These are phyloP conservation scores for Achaetomiella virescens DNA, from an alignment of 495 filamentous ascomycete species.

Conservation along the genomic window DNA sequence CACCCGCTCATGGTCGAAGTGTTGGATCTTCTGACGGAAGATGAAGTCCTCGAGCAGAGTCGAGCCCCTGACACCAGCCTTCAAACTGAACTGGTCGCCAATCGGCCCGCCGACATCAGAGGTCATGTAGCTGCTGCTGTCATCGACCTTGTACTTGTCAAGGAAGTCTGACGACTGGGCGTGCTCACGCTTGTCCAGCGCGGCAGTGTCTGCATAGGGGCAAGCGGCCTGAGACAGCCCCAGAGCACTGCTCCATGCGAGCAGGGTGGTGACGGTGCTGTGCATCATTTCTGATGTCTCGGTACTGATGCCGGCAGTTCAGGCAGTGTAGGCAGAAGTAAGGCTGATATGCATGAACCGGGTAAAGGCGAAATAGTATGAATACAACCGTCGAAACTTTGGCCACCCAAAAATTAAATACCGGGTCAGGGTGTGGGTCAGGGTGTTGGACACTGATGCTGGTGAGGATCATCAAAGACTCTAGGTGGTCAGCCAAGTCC, in stretches of 20 bases:
- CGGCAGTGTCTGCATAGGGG: slow-evolving; percentile 34
- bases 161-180: slow-evolving; percentile 1
- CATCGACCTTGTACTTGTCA: slow-evolving; percentile 46
- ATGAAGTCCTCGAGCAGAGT: slow-evolving; percentile 77
- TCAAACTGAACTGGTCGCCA: slow-evolving; percentile 62
- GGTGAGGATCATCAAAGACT: too few relatives aligned
- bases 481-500: too few relatives aligned
- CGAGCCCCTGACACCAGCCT: slow-evolving; percentile 64
- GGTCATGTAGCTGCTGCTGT: slow-evolving; percentile 57
- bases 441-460: too few relatives aligned
- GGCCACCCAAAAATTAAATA: too few relatives aligned
- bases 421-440: too few relatives aligned
- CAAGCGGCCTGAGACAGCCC: slow-evolving; percentile 30
- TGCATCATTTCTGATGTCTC: slow-evolving; percentile 12
- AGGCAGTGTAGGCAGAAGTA: background rate
- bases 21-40: slow-evolving; percentile 74
- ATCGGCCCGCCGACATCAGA: slow-evolving; percentile 73
- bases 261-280: slow-evolving; percentile 13
- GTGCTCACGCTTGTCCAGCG: slow-evolving; percentile 18
- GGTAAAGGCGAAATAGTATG: too few relatives aligned
- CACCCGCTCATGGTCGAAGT: slow-evolving; percentile 74
- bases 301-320: background rate
- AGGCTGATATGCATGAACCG: too few relatives aligned
- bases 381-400: too few relatives aligned
- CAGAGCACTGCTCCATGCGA: slow-evolving; percentile 20